Percentiles rank a stretch among this genome's conserved stretches.
These are phyloP conservation scores for Artemisia annua DNA, from an alignment of 129 eudicot species.

Conservation along the genomic window DNA sequence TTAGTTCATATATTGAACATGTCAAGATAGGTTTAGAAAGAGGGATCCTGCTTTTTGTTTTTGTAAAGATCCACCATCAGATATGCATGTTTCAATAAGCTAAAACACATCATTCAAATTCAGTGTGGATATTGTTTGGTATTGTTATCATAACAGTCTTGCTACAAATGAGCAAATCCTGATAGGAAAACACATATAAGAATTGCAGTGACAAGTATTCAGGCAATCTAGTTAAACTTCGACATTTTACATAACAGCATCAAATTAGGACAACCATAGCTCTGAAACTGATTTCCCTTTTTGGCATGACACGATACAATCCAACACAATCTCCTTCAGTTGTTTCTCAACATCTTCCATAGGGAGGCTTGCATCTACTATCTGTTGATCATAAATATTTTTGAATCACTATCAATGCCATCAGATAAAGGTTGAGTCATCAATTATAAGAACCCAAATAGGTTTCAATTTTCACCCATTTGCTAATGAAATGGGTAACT, in stretches of 20 bases:
- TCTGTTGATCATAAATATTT: conserved; percentile 39
- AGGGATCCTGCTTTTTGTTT: too few relatives aligned
- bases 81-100: not conserved
- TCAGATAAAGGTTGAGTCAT: not conserved
- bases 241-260: not conserved
- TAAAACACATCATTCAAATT: not conserved
- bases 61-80: too few relatives aligned
- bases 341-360: conserved; percentile 76
- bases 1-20: too few relatives aligned
- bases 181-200: not conserved
- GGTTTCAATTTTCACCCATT: not conserved
- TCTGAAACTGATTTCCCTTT: conserved; percentile 60
- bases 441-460: not conserved
- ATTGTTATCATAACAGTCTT: not conserved
- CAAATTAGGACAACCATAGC: conserved; percentile 59
- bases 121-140: not conserved
- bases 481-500: not conserved
- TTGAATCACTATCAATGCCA: conserved; percentile 11
- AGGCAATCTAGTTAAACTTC: not conserved
- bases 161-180: not conserved
- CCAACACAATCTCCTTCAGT: conserved; percentile 52
- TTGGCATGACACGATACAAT: conserved; percentile 53
- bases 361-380: conserved; percentile 68
- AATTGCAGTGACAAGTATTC: not conserved
- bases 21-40: too few relatives aligned